phyloP scores from a whole-genome alignment of 1,139 yeast genomes.

The Scheffersomyces lignicola region DNA sequence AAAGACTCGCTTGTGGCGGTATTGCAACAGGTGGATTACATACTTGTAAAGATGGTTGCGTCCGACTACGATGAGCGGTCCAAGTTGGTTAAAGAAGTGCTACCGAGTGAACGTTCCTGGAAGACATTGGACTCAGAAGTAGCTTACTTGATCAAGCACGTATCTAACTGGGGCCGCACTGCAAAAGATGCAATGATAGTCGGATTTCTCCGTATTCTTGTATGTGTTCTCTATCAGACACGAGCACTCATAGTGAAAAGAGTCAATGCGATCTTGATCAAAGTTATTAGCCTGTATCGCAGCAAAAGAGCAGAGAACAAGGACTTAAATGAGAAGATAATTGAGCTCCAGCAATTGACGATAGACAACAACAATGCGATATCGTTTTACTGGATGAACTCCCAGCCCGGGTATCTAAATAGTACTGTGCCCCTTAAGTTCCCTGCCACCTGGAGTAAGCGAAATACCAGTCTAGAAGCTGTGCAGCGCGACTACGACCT shows the following conservation, averaged over 20 bases:
- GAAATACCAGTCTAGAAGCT: constrained; percentile 16
- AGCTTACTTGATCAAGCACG: constrained; percentile 21
- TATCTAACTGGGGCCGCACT: constrained; percentile 15
- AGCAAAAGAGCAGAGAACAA: constrained; percentile 11
- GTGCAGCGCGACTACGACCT: constrained; percentile 10
- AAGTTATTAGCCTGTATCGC: constrained; percentile 25
- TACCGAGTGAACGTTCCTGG: constrained; percentile 41
- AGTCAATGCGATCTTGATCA: constrained; percentile 26
- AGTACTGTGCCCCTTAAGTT: constrained; percentile 30
- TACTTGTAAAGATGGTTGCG: constrained; percentile 30
- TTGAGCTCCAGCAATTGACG: constrained; percentile 29
- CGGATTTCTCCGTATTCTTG: constrained; percentile 27
- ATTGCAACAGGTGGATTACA: constrained; percentile 32
- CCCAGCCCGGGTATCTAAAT: constrained; percentile 28
- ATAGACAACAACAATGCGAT: constrained; percentile 24
- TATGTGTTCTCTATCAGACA: constrained; percentile 30
- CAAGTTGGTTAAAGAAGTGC: constrained; percentile 22
- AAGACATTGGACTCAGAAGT: constrained; percentile 27
- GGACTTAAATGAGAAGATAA: constrained; percentile 24
- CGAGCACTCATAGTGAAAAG: constrained; percentile 31
- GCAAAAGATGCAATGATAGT: constrained; percentile 19
- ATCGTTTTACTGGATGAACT: constrained; percentile 23
- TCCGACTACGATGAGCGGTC: constrained; percentile 37
- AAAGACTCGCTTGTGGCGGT: constrained; percentile 24
- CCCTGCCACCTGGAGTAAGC: constrained; percentile 35